Percentiles rank a stretch among this genome's conserved stretches.
Conservation (phyloP, 495 filamentous ascomycete species). For the Aspergillus nidulans region DNA sequence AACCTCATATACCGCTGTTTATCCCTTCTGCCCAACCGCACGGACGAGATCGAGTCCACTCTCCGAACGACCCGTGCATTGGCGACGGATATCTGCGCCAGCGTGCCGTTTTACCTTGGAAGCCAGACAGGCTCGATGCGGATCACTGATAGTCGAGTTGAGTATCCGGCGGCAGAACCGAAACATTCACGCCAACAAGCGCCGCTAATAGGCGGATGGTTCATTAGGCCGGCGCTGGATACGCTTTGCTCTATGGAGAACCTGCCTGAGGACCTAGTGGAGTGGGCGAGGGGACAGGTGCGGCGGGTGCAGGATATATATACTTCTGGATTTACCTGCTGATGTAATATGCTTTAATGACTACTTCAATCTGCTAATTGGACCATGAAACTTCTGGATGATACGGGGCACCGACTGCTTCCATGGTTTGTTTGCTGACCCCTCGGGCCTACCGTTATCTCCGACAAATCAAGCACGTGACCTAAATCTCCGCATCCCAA, state of each 20-base stretch:
- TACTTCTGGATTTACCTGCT: conserved; percentile 7
- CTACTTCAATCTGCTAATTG: too few species aligned
- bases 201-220: conserved; percentile 37
- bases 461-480: conserved; percentile 3
- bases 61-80: conserved; percentile 25
- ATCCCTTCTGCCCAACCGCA: conserved; percentile 11
- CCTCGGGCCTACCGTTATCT: neutral
- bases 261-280: conserved; percentile 23
- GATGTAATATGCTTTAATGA: too few species aligned
- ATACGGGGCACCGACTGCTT: neutral
- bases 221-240: conserved; percentile 22
- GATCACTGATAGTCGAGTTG: conserved; percentile 26
- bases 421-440: neutral
- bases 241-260: conserved; percentile 20
- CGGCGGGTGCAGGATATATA: conserved; percentile 33
- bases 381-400: too few species aligned
- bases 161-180: conserved; percentile 33
- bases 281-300: conserved; percentile 31
- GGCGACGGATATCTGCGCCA: conserved; percentile 37
- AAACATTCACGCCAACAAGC: conserved; percentile 29
- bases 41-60: conserved; percentile 16
- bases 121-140: conserved; percentile 31
- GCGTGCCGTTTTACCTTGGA: conserved; percentile 39
- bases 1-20: conserved; percentile 44
- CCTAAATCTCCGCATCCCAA: conserved; percentile 13